Percentiles rank a stretch among this genome's conserved stretches.
phyloP scores from a whole-genome alignment of 1,284 basidiomycete species.

The Rhodotorula mucilaginosa region DNA sequence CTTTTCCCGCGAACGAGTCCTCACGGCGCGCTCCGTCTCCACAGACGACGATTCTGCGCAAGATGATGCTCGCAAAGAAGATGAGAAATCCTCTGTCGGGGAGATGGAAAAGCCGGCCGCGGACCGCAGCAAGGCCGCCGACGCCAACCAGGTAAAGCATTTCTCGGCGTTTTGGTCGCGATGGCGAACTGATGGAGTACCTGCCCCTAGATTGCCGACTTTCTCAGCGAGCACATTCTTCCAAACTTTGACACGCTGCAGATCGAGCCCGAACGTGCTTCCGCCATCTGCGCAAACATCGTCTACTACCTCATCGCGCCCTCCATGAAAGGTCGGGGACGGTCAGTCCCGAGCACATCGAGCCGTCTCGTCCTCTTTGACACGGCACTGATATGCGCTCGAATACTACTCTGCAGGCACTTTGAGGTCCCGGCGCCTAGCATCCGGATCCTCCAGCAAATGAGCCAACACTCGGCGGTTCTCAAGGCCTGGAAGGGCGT shows the following conservation, averaged over 20 bases:
- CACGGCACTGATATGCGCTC: too few species aligned
- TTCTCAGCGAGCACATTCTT: conserved; percentile 67
- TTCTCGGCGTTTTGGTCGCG: not conserved
- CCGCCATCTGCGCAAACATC: conserved; percentile 73
- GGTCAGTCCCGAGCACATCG: conserved; percentile 51
- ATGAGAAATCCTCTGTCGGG: conserved; percentile 8
- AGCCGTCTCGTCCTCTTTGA: too few species aligned
- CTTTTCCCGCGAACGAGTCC: too few species aligned
- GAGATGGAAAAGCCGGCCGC: conserved; percentile 21
- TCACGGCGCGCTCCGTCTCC: conserved; percentile 6
- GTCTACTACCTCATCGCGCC: conserved; percentile 83
- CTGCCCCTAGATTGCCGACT: conserved; percentile 62
- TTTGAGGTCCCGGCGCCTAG: conserved; percentile 54
- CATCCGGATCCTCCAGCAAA: conserved; percentile 69
- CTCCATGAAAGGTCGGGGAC: conserved; percentile 67
- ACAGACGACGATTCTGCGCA: too few species aligned
- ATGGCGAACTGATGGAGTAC: not conserved
- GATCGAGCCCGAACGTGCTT: conserved; percentile 79
- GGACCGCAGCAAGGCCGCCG: not conserved
- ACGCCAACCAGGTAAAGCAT: conserved; percentile 16
- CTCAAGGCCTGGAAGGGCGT: conserved; percentile 80
- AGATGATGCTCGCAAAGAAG: conserved; percentile 5
- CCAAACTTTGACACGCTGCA: conserved; percentile 77
- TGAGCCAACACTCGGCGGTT: conserved; percentile 73
- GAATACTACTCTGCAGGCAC: conserved; percentile 31